These are phyloP conservation scores for Backusella luteola DNA, from an alignment of 192 early-diverging fungal species.

Conservation along the genomic window DNA sequence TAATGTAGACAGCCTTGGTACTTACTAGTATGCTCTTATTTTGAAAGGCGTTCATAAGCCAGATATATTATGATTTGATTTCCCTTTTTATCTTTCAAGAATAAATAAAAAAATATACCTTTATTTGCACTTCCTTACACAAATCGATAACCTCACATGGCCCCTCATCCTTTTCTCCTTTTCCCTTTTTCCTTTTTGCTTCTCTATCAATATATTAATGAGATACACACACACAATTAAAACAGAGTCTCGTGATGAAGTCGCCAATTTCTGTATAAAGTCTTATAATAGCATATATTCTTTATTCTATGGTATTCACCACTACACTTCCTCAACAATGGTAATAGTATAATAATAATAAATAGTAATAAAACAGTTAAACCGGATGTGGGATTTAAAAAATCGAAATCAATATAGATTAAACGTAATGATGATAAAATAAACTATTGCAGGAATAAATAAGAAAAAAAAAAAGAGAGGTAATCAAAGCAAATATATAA, in stretches of 20 bases:
- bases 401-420: background rate
- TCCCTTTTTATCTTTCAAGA: background rate
- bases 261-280: background rate
- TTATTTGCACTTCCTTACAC: background rate
- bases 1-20: background rate
- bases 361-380: background rate
- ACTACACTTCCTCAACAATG: too few species aligned
- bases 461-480: background rate
- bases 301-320: too few species aligned
- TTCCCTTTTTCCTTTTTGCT: background rate
- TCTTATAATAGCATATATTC: too few species aligned
- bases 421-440: slow-evolving; percentile 5
- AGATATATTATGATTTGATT: background rate
- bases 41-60: too few species aligned
- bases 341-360: too few species aligned
- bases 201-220: background rate
- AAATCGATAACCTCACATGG: slow-evolving; percentile 6
- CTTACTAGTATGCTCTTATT: too few species aligned
- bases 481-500: background rate
- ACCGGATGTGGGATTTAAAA: background rate
- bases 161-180: background rate
- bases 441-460: background rate
- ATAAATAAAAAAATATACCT: background rate
- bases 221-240: background rate
- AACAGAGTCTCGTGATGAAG: background rate